These are phyloP conservation scores for Botryotinia narcissicola DNA, from an alignment of 2,329 filamentous ascomycete species.

Conservation along the genomic window DNA sequence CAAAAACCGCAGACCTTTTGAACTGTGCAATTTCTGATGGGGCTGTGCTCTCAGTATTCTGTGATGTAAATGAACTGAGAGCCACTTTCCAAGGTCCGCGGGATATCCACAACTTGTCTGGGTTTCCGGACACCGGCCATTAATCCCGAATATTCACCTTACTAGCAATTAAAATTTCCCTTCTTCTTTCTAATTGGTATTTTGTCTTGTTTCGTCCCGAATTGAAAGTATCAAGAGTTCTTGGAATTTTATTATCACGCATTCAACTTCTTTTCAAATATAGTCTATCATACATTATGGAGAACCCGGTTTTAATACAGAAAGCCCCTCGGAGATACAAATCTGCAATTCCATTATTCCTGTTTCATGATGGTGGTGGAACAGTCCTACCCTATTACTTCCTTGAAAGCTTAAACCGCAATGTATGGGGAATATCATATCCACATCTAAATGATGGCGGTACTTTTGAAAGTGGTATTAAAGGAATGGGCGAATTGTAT, in stretches of 20 bases:
- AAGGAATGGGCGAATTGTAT: constrained; percentile 12
- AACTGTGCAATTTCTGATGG: background rate
- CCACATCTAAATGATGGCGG: constrained; percentile 10
- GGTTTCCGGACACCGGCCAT: background rate
- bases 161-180: background rate
- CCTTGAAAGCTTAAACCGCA: constrained; percentile 12
- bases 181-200: background rate
- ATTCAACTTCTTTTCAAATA: background rate
- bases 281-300: background rate
- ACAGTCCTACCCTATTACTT: constrained; percentile 13
- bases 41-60: background rate
- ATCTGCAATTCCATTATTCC: constrained; percentile 11
- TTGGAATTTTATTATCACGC: background rate
- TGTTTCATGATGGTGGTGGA: constrained; percentile 17
- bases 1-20: no score
- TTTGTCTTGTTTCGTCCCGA: background rate
- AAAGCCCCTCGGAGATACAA: constrained; percentile 9
- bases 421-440: constrained; percentile 18
- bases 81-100: background rate
- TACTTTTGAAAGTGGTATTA: constrained; percentile 3
- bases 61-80: background rate
- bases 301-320: constrained; percentile 1
- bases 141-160: background rate
- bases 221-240: background rate
- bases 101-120: background rate